phyloP scores from a whole-genome alignment of 352 stramenopile genomes.

The Phytophthora kernoviae region DNA sequence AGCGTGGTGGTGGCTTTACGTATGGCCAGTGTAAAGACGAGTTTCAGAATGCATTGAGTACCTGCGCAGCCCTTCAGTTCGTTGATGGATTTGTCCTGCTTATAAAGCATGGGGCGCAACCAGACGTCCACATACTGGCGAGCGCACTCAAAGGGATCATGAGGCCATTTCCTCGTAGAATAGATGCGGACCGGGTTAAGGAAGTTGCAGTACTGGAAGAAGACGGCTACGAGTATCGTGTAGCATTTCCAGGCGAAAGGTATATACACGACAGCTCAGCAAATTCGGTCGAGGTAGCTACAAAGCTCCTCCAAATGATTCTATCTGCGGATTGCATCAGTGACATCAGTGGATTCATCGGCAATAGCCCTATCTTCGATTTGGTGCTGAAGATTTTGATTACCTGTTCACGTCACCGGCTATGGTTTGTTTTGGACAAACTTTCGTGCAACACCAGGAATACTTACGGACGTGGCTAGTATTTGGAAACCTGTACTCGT shows the following conservation, averaged over 20 bases:
- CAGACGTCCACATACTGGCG: slow-evolving; percentile 42
- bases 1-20: slow-evolving; percentile 43
- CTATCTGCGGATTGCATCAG: slow-evolving; percentile 18
- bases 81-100: slow-evolving; percentile 47
- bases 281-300: slow-evolving; percentile 20
- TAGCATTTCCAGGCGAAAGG: slow-evolving; percentile 20
- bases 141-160: slow-evolving; percentile 36
- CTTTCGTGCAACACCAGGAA: slow-evolving; percentile 46
- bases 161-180: slow-evolving; percentile 3
- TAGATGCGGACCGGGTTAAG: slow-evolving; percentile 10
- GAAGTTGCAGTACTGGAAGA: slow-evolving; percentile 18
- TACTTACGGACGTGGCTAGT: slow-evolving; percentile 41
- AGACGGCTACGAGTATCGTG: not conserved
- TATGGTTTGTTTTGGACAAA: slow-evolving; percentile 52
- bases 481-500: slow-evolving; percentile 53
- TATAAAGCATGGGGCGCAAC: slow-evolving; percentile 31
- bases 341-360: slow-evolving; percentile 46
- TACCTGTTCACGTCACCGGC: slow-evolving; percentile 46
- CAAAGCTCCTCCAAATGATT: slow-evolving; percentile 36
- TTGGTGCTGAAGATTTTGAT: slow-evolving; percentile 48
- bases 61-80: slow-evolving; percentile 45
- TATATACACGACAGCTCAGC: slow-evolving; percentile 22
- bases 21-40: slow-evolving; percentile 40
- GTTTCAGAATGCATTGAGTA: slow-evolving; percentile 43
- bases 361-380: slow-evolving; percentile 46